A percentile compares a stretch with the other conserved stretches of the same genome.
Conservation (phyloP, 2,329 filamentous ascomycete species). For the Ceratocystis ficicola region DNA sequence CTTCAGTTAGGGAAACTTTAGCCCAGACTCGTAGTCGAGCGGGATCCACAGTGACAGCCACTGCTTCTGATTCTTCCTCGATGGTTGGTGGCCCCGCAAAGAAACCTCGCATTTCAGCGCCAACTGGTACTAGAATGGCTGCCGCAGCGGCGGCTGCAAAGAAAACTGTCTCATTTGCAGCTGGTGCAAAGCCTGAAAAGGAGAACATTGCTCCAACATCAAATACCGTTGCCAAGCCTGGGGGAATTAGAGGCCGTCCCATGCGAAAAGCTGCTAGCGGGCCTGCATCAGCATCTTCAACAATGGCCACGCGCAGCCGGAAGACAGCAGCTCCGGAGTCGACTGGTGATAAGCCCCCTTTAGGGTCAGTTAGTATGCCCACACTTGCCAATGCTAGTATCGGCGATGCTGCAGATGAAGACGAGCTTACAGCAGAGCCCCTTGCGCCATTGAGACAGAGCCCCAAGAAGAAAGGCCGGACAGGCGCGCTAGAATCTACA, state of each 20-base stretch:
- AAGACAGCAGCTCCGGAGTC: constrained; percentile 24
- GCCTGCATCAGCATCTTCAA: constrained; percentile 24
- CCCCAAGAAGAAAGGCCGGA: constrained; percentile 35
- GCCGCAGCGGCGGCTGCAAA: constrained; percentile 35
- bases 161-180: constrained; percentile 51
- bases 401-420: constrained; percentile 26
- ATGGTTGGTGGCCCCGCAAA: constrained; percentile 29
- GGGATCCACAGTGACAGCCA: constrained; percentile 12
- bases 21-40: background rate
- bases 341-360: constrained; percentile 37
- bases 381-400: constrained; percentile 35
- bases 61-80: constrained; percentile 1
- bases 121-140: constrained; percentile 21
- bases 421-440: constrained; percentile 45
- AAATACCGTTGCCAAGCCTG: constrained; percentile 29
- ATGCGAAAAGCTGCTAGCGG: constrained; percentile 35
- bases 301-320: constrained; percentile 11
- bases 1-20: background rate
- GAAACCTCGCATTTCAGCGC: constrained; percentile 32
- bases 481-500: background rate
- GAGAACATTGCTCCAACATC: constrained; percentile 43
- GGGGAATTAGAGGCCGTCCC: constrained; percentile 33
- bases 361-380: constrained; percentile 54
- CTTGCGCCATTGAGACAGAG: constrained; percentile 43
- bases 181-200: constrained; percentile 43